phyloP scores from a whole-genome alignment of 2,329 filamentous ascomycete genomes.

The Penicillium sp. region DNA sequence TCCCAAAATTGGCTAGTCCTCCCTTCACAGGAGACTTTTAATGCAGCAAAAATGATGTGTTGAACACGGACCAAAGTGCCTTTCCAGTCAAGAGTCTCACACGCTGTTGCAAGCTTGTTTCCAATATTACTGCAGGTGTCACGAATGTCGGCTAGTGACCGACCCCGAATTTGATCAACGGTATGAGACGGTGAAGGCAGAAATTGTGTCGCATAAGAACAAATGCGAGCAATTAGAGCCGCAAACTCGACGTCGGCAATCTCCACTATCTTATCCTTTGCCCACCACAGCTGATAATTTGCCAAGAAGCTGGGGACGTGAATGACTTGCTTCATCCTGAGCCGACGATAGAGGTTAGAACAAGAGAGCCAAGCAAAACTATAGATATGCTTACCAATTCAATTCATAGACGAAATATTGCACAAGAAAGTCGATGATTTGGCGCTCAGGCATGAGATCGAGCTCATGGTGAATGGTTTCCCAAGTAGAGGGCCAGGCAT shows the following conservation, averaged over 20 bases:
- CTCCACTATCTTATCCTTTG: background rate
- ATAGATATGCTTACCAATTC: background rate
- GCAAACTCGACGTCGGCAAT: background rate
- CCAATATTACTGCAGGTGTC: too few species aligned
- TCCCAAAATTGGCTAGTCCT: too few species aligned
- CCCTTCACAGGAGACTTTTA: too few species aligned
- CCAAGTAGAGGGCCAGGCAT: background rate
- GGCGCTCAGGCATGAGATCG: background rate
- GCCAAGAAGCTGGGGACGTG: background rate
- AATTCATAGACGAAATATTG: background rate
- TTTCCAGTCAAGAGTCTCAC: too few species aligned
- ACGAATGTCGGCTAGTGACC: too few species aligned
- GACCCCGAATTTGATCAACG: too few species aligned
- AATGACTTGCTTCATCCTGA: background rate
- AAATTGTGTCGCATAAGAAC: background rate
- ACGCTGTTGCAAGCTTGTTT: too few species aligned
- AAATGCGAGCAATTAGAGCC: background rate
- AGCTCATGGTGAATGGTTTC: background rate
- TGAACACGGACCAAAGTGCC: too few species aligned
- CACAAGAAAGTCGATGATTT: background rate
- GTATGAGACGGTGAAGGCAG: background rate
- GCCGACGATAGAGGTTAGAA: background rate
- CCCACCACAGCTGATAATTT: background rate
- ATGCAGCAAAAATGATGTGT: too few species aligned
- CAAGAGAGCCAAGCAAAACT: background rate